phyloP scores from a whole-genome alignment of 164 flowering plant species.

The Saururus chinensis region DNA sequence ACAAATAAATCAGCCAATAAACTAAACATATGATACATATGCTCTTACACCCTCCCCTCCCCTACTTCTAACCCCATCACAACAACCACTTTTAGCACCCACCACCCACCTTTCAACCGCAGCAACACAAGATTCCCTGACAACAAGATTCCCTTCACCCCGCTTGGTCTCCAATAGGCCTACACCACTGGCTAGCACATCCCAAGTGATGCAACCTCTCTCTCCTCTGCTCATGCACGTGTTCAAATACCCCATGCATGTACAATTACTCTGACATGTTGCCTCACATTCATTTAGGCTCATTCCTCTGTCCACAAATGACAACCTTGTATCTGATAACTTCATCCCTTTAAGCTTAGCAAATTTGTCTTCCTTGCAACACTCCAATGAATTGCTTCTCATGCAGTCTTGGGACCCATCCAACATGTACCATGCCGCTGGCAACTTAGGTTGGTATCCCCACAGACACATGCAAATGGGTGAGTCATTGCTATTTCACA shows the following conservation, averaged over 20 bases:
- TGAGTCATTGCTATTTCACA: slow-evolving; percentile 13
- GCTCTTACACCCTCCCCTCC: too few species aligned
- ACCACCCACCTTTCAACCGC: too few species aligned
- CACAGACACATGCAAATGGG: slow-evolving; percentile 26
- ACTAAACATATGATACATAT: too few species aligned
- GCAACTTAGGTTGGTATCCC: slow-evolving; percentile 26
- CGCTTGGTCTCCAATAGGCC: too few species aligned
- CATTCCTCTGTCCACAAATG: neutral
- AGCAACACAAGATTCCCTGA: too few species aligned
- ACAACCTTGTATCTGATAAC: slow-evolving; percentile 17
- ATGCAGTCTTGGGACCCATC: slow-evolving; percentile 24
- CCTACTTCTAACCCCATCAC: too few species aligned
- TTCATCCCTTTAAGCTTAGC: slow-evolving; percentile 9
- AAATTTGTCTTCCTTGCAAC: slow-evolving; percentile 11
- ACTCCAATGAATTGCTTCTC: slow-evolving; percentile 4
- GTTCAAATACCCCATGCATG: slow-evolving; percentile 24
- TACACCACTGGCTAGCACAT: too few species aligned
- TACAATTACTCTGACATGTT: slow-evolving; percentile 22
- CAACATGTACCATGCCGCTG: slow-evolving; percentile 13
- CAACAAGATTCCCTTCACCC: too few species aligned
- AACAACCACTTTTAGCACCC: too few species aligned
- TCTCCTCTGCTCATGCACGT: slow-evolving; percentile 5
- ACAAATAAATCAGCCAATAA: too few species aligned
- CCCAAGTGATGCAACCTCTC: slow-evolving; percentile 19
- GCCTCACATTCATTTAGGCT: slow-evolving; percentile 9